These are phyloP conservation scores for Cutaneotrichosporon cyanovorans DNA, from an alignment of 1,284 basidiomycete species.

Conservation along the genomic window DNA sequence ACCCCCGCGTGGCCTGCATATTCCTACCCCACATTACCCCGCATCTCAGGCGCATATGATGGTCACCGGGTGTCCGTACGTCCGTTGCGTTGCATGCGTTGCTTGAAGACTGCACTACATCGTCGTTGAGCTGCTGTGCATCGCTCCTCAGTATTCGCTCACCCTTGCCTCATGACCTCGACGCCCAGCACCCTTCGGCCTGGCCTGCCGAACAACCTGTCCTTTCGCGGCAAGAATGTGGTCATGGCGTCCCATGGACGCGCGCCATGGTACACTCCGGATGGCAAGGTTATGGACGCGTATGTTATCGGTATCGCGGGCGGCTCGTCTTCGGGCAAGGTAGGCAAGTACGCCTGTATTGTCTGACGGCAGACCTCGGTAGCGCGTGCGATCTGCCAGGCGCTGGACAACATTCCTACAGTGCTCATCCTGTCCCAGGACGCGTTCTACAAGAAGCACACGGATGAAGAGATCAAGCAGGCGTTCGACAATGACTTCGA, in stretches of 20 bases:
- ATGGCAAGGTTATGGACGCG: constrained; percentile 58
- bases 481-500: constrained; percentile 82
- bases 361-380: constrained; percentile 68
- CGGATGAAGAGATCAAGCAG: constrained; percentile 64
- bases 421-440: constrained; percentile 80
- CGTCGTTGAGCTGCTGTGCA: too few species aligned
- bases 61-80: too few species aligned
- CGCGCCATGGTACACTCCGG: constrained; percentile 57
- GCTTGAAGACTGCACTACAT: too few species aligned
- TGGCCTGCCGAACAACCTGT: too few species aligned
- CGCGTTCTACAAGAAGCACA: constrained; percentile 82
- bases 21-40: too few species aligned
- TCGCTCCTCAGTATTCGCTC: too few species aligned
- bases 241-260: constrained; percentile 69
- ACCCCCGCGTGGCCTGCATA: too few species aligned
- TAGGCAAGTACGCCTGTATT: too few species aligned
- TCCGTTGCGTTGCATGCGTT: too few species aligned
- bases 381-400: constrained; percentile 74
- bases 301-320: constrained; percentile 94
- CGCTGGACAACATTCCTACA: constrained; percentile 74
- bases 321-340: constrained; percentile 90
- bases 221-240: constrained; percentile 57
- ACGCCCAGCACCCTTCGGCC: too few species aligned
- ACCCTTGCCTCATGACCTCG: too few species aligned
- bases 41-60: too few species aligned